These are phyloP conservation scores for Dipodascus albidus DNA, from an alignment of 805 yeast species.

Conservation along the genomic window DNA sequence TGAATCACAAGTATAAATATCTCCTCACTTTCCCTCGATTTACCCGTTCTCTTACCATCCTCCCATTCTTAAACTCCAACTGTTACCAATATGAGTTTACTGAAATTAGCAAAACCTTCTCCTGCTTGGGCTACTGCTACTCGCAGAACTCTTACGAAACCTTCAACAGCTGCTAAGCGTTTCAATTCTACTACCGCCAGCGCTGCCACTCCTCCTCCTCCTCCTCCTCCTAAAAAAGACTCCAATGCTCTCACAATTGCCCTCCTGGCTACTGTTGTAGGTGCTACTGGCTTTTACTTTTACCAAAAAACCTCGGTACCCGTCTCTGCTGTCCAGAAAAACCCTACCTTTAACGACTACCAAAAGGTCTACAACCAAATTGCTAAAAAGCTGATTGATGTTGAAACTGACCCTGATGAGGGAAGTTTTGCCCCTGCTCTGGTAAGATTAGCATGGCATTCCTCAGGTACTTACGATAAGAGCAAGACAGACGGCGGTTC, in stretches of 20 bases:
- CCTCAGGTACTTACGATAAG: slow-evolving; percentile 65
- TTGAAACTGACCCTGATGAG: slow-evolving; percentile 39
- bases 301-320: slow-evolving; percentile 18
- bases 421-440: slow-evolving; percentile 64
- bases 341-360: slow-evolving; percentile 39
- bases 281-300: slow-evolving; percentile 21
- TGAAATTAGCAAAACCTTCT: not conserved
- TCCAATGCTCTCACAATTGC: not conserved
- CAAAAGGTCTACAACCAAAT: slow-evolving; percentile 69
- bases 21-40: not conserved
- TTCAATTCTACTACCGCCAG: slow-evolving; percentile 5
- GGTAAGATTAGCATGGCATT: slow-evolving; percentile 71
- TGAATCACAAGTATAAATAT: not conserved
- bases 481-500: slow-evolving; percentile 36
- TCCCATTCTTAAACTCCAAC: not conserved
- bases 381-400: slow-evolving; percentile 43
- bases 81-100: not conserved
- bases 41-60: not conserved
- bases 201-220: slow-evolving; percentile 2
- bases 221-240: slow-evolving; percentile 7
- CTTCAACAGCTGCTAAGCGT: not conserved
- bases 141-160: not conserved
- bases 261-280: slow-evolving; percentile 13
- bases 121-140: not conserved
- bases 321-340: slow-evolving; percentile 21